Conservation (phyloP, 1,284 basidiomycete genomes). For the Trametes versicolor region DNA sequence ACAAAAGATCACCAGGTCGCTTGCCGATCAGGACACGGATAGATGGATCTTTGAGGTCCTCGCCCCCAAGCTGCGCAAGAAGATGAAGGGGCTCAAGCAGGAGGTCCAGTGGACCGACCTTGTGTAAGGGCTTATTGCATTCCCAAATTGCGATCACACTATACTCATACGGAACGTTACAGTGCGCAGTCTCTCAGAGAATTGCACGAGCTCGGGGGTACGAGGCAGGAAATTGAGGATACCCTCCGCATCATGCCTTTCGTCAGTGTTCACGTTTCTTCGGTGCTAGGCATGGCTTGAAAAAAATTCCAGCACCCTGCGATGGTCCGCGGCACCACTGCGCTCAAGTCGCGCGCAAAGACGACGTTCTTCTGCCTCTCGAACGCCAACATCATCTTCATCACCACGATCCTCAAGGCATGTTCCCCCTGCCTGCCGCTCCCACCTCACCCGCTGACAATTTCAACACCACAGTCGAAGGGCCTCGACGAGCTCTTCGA, state of each 20-base stretch:
- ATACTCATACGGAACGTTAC: conserved; percentile 41
- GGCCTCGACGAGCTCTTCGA: conserved; percentile 80
- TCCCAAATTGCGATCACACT: neutral
- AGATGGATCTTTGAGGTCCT: conserved; percentile 96
- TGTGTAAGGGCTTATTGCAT: conserved; percentile 66
- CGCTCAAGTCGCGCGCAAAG: conserved; percentile 72
- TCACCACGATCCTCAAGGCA: conserved; percentile 83
- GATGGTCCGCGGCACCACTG: conserved; percentile 89
- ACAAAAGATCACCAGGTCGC: conserved; percentile 63
- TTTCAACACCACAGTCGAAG: conserved; percentile 67
- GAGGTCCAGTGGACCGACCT: conserved; percentile 94
- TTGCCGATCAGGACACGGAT: conserved; percentile 97
- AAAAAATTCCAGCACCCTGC: conserved; percentile 83
- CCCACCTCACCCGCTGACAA: conserved; percentile 4
- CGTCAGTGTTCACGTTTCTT: conserved; percentile 60
- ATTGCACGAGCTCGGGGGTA: conserved; percentile 74
- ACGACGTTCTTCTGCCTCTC: conserved; percentile 93
- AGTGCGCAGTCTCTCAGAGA: conserved; percentile 79
- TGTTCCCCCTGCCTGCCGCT: conserved; percentile 51
- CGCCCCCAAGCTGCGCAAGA: conserved; percentile 84
- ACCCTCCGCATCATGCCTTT: conserved; percentile 88
- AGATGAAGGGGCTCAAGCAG: conserved; percentile 79
- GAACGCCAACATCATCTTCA: conserved; percentile 95
- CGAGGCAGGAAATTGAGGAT: conserved; percentile 79
- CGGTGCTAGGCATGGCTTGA: neutral